Percentiles rank a stretch among this genome's conserved stretches.
Evolutionary conservation across 83 land plant genomes (phyloP).

Genomic region (Picea mariana): DNA sequence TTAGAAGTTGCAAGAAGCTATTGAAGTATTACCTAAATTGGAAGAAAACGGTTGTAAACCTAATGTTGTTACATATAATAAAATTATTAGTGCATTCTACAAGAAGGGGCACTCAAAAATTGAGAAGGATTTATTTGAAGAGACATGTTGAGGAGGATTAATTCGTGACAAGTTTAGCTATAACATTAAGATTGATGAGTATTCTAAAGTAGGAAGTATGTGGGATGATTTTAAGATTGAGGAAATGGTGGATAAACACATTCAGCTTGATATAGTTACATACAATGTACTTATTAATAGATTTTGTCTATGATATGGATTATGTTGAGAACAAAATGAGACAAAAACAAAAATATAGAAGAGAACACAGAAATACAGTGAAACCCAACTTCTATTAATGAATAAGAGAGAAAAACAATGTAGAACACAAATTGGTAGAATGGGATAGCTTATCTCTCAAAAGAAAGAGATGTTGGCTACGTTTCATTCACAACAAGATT

Average conservation of each 20-base stretch:
- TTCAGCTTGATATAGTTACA: constrained; percentile 21
- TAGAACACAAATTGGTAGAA: too few relatives aligned
- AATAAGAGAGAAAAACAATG: too few relatives aligned
- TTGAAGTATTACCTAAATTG: not conserved
- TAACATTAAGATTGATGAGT: constrained; percentile 59
- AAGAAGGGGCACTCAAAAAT: constrained; percentile 25
- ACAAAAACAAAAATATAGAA: too few relatives aligned
- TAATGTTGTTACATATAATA: not conserved
- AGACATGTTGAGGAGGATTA: constrained; percentile 40
- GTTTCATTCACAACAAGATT: too few relatives aligned
- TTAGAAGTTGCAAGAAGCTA: not conserved
- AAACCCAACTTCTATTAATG: too few relatives aligned
- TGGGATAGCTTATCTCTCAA: too few relatives aligned
- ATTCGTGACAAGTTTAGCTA: constrained; percentile 20
- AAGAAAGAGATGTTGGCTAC: too few relatives aligned
- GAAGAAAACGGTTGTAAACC: not conserved
- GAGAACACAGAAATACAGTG: too few relatives aligned
- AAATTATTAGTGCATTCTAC: constrained; percentile 13
- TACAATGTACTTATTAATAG: constrained; percentile 43
- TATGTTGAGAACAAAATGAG: too few relatives aligned
- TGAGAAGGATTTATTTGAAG: constrained; percentile 41
- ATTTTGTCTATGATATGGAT: not conserved
- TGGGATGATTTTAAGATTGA: constrained; percentile 41
- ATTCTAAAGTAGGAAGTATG: constrained; percentile 57
- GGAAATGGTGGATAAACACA: not conserved